Evolutionary conservation across 345 rosid species (phyloP).

Genomic region (Cardiospermum halicacabum): DNA sequence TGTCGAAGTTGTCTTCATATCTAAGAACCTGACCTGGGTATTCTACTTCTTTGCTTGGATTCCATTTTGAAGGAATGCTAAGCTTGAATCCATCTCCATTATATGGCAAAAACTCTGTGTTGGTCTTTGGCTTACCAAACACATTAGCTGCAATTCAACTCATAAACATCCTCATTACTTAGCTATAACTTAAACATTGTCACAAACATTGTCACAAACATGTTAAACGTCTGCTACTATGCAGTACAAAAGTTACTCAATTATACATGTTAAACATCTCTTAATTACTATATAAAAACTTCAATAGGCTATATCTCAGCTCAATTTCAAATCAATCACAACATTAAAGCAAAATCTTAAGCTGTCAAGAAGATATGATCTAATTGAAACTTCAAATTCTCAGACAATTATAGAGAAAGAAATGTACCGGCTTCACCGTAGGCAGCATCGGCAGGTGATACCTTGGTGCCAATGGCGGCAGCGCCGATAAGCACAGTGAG

Average conservation of each 20-base stretch:
- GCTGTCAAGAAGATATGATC: no score
- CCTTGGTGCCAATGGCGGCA: conserved; percentile 77
- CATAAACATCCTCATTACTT: no score
- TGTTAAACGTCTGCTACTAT: no score
- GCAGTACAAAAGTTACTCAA: no score
- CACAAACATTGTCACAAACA: no score
- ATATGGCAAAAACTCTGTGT: conserved; percentile 70
- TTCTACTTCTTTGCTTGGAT: conserved; percentile 88
- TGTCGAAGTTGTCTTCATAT: conserved; percentile 84
- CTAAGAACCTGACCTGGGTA: conserved; percentile 89
- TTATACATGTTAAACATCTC: no score
- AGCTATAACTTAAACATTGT: background rate
- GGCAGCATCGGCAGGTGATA: conserved; percentile 92
- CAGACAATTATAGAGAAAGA: background rate
- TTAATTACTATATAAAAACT: no score
- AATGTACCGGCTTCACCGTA: conserved; percentile 85
- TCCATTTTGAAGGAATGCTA: conserved; percentile 83
- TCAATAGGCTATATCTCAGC: no score
- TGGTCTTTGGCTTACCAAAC: conserved; percentile 82
- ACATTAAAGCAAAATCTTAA: no score
- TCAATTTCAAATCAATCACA: no score
- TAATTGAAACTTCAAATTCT: no score
- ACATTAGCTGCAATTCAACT: conserved; percentile 62
- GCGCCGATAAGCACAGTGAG: conserved; percentile 75
- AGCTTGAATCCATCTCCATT: conserved; percentile 77